Percentiles rank a stretch among this genome's conserved stretches.
These are phyloP conservation scores for Globisporangium solare DNA, from an alignment of 352 stramenopile species.

Conservation along the genomic window DNA sequence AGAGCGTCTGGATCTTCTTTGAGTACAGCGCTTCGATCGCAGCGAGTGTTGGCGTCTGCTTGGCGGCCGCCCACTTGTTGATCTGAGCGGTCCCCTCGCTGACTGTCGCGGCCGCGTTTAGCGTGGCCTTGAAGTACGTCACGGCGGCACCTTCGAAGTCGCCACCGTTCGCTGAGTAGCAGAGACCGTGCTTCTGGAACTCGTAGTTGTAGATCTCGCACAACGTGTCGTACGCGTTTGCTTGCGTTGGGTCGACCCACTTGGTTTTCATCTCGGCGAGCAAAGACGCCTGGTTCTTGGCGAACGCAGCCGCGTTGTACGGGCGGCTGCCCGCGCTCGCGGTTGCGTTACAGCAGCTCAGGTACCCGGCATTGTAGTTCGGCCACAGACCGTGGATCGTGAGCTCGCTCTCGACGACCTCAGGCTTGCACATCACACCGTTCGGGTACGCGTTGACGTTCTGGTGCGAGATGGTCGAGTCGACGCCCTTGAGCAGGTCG, in stretches of 20 bases:
- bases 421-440: constrained; percentile 34
- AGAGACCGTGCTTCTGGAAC: constrained; percentile 86
- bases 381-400: constrained; percentile 72
- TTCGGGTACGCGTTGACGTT: constrained; percentile 58
- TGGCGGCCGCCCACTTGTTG: constrained; percentile 14
- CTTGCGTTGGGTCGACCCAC: constrained; percentile 27
- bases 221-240: constrained; percentile 27
- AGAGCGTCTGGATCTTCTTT: constrained; percentile 17
- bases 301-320: constrained; percentile 38
- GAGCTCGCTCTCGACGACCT: constrained; percentile 40
- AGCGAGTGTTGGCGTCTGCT: constrained; percentile 4
- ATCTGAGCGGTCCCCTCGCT: constrained; percentile 13
- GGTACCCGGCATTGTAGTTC: constrained; percentile 67
- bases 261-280: constrained; percentile 45
- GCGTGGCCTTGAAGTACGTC: constrained; percentile 17
- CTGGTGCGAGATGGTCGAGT: constrained; percentile 71
- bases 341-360: constrained; percentile 54
- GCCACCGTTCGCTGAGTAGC: constrained; percentile 43
- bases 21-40: constrained; percentile 14
- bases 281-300: constrained; percentile 32
- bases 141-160: constrained; percentile 14
- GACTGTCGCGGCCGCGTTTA: constrained; percentile 12
- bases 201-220: constrained; percentile 86
- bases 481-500: constrained; percentile 55
- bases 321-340: constrained; percentile 43